Evolutionary conservation across 1,284 basidiomycete species (phyloP).

Genomic region (Ceratobasidium papillatum): DNA sequence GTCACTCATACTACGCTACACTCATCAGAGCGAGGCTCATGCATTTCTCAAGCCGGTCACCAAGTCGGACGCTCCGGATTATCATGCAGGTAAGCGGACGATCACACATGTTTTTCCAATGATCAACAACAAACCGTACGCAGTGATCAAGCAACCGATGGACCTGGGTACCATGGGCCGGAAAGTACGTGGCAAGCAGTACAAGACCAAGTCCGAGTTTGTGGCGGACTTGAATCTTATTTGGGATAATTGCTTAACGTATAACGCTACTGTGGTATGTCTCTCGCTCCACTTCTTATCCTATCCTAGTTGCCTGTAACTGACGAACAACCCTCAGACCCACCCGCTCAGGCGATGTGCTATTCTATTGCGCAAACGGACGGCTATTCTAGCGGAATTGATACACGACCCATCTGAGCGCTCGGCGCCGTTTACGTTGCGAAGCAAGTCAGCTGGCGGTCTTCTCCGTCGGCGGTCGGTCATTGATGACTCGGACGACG

Average conservation of each 20-base stretch:
- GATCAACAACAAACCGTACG: background rate
- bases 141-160: constrained; percentile 92
- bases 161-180: constrained; percentile 91
- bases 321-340: constrained; percentile 53
- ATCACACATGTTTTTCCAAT: background rate
- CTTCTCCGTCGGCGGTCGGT: constrained; percentile 19
- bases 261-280: constrained; percentile 89
- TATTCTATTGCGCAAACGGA: constrained; percentile 66
- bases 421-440: constrained; percentile 30
- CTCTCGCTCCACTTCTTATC: background rate
- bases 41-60: constrained; percentile 90
- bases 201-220: constrained; percentile 95
- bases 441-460: background rate
- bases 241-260: constrained; percentile 94
- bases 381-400: constrained; percentile 10
- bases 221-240: constrained; percentile 94
- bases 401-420: constrained; percentile 35
- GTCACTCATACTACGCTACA: constrained; percentile 40
- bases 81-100: constrained; percentile 73
- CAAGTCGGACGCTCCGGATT: constrained; percentile 87
- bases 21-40: constrained; percentile 78
- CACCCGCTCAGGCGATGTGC: constrained; percentile 87
- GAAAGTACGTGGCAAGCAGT: constrained; percentile 89
- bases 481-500: constrained; percentile 32
- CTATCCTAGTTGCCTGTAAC: background rate